phyloP scores from a whole-genome alignment of 805 yeast genomes.

The Candida saitoana region DNA sequence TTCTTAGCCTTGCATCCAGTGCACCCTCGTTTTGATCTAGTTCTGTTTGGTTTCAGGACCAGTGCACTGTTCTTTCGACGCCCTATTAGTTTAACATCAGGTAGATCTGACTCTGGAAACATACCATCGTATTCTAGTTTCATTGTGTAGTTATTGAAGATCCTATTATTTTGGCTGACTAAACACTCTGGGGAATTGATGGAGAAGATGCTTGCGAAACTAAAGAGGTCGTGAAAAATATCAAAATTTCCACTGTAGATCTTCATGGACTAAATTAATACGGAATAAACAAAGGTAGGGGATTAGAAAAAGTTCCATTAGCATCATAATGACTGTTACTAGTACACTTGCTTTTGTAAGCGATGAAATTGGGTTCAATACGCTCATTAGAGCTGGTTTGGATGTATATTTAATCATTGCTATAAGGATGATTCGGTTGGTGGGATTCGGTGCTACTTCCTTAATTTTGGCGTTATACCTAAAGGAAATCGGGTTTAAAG shows the following conservation, averaged over 20 bases:
- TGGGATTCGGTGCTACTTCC: conserved; percentile 36
- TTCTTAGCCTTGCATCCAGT: conserved; percentile 17
- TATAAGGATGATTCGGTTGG: conserved; percentile 31
- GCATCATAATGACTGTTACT: not conserved
- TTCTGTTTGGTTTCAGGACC: conserved; percentile 4
- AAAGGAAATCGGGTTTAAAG: conserved; percentile 37
- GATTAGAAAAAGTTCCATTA: too few relatives aligned
- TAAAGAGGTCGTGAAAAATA: not conserved
- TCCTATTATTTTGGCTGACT: too few relatives aligned
- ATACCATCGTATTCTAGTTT: not conserved
- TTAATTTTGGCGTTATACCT: conserved; percentile 43
- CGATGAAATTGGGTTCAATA: conserved; percentile 33
- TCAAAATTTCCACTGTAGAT: not conserved
- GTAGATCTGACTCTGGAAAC: not conserved
- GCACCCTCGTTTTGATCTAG: conserved; percentile 23
- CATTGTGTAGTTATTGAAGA: too few relatives aligned
- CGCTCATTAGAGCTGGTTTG: conserved; percentile 22
- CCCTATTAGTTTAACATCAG: not conserved
- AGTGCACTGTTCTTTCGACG: not conserved
- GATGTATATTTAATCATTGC: conserved; percentile 32
- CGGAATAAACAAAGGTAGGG: too few relatives aligned
- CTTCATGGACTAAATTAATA: not conserved
- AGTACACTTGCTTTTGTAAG: conserved; percentile 10
- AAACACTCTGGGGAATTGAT: not conserved
- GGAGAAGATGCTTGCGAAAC: not conserved